Conservation (phyloP, 2,329 filamentous ascomycete genomes). For the Sporothrix pseudoabietina region DNA sequence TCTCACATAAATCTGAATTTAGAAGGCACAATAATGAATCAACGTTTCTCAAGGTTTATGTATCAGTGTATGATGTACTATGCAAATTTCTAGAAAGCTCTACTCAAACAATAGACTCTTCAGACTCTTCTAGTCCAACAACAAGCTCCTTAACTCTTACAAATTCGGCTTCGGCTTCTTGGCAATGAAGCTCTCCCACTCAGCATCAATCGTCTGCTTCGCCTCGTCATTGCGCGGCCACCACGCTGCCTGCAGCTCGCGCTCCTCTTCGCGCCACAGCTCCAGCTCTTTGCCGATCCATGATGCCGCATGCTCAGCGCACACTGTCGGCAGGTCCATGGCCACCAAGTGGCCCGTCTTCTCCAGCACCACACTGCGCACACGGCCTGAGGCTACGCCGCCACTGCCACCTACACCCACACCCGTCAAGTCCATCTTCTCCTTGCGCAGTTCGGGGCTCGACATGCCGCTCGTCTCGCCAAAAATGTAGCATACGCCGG, state of each 20-base stretch:
- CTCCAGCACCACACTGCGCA: conserved; percentile 65
- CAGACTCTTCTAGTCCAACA: neutral
- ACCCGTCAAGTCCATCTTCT: conserved; percentile 67
- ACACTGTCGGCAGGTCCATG: conserved; percentile 72
- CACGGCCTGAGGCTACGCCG: conserved; percentile 63
- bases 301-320: conserved; percentile 60
- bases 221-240: conserved; percentile 50
- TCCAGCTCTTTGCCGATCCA: conserved; percentile 62
- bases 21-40: conserved; percentile 1
- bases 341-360: conserved; percentile 77
- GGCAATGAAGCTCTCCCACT: conserved; percentile 46
- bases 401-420: conserved; percentile 68
- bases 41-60: neutral
- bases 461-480: conserved; percentile 63
- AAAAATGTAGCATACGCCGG: conserved; percentile 69
- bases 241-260: conserved; percentile 58
- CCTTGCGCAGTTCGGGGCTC: conserved; percentile 50
- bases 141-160: conserved; percentile 4
- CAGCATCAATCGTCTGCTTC: conserved; percentile 59
- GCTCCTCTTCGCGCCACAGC: conserved; percentile 60
- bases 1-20: no score
- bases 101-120: neutral
- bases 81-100: neutral
- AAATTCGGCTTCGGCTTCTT: conserved; percentile 28
- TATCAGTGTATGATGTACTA: neutral